Base-by-base conservation (phyloP, 2,329 filamentous ascomycete species). In the Xylaria hypoxylon region DNA sequence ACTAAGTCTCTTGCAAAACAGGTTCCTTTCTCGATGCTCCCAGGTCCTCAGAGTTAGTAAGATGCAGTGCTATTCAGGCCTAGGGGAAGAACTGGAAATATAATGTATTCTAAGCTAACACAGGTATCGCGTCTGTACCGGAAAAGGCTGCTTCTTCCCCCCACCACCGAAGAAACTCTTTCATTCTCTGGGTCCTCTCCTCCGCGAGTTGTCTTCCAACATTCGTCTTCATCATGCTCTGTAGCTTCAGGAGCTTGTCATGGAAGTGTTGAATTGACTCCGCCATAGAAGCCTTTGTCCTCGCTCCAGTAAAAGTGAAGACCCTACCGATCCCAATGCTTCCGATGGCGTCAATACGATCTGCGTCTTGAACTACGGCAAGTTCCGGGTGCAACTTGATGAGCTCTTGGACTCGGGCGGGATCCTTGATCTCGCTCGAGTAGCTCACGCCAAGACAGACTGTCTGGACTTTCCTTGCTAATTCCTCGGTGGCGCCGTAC, bases 321-420 rank as follows among this genome's bases (percentile, higher is more conserved):
- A 87, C 88, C 48, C 95, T 83, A 2, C 88, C 94, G 63, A 97
- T 90, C 0, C 95, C 95, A 33, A 97, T 87, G 0, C 92, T 93
- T 0, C 94, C 95, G 56, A 97, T 89, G 3, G 94, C 92, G 80
- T 98, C 95, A n/a, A 98, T 83, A 6, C 94, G 85, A 81, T 97
- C 95, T 3, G 94, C 94, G 78, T 97, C 95, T 80, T 97, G 94
- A 35, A 97, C 93, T 53, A 97, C 87, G 0, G 88, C 94, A 38
- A 96, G 82, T 78, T 96, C 93, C 1, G 92, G 92, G 76, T 92
- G 83, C 33, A 80, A 75, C 5, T 76, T 77, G n/a, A 96, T 82
- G n/a, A 94, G 82, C 1, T 80, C 78, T n/a, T 78, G 79, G 8
- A 93, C 89, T 13, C 80, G 79, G 5, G 79, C 80, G 0, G 90